A percentile compares a stretch with the other conserved stretches of the same genome.
Conservation (phyloP, 176 grass and related monocot species). For the Musa beccarii region DNA sequence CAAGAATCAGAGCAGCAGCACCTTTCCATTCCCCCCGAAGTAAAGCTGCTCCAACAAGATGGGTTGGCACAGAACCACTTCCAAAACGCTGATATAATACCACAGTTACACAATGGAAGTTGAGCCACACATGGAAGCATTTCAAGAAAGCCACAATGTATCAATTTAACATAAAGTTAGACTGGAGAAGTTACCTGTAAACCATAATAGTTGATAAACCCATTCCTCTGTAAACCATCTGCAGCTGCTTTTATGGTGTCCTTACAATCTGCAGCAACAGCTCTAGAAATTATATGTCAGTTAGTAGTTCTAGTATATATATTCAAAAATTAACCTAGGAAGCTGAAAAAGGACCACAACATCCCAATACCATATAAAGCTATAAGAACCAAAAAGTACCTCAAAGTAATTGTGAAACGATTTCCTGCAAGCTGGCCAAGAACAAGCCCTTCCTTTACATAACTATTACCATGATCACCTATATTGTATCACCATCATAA, state of each 20-base stretch:
- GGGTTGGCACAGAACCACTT: slow-evolving; percentile 95
- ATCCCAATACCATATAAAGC: background rate
- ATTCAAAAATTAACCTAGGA: slow-evolving; percentile 5
- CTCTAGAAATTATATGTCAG: slow-evolving; percentile 33
- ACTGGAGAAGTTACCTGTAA: slow-evolving; percentile 49
- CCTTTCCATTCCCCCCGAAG: slow-evolving; percentile 91
- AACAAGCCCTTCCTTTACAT: slow-evolving; percentile 87
- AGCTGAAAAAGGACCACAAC: background rate
- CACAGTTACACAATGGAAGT: slow-evolving; percentile 7
- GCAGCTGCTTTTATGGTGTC: slow-evolving; percentile 59
- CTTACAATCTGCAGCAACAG: slow-evolving; percentile 72
- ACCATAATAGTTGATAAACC: slow-evolving; percentile 97
- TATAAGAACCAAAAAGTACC: slow-evolving; percentile 33
- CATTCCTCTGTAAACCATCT: slow-evolving; percentile 62
- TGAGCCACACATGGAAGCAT: background rate
- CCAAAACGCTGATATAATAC: slow-evolving; percentile 64
- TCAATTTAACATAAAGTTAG: background rate
- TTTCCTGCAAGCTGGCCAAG: slow-evolving; percentile 87
- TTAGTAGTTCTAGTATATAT: slow-evolving; percentile 21
- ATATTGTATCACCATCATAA: slow-evolving; percentile 20
- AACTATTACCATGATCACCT: slow-evolving; percentile 40
- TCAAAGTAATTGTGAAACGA: slow-evolving; percentile 84
- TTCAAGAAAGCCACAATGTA: background rate
- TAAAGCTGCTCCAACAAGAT: slow-evolving; percentile 73
- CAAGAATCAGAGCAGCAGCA: slow-evolving; percentile 83